phyloP scores from a whole-genome alignment of 352 stramenopile genomes.

The Globisporangium recalcitrans region DNA sequence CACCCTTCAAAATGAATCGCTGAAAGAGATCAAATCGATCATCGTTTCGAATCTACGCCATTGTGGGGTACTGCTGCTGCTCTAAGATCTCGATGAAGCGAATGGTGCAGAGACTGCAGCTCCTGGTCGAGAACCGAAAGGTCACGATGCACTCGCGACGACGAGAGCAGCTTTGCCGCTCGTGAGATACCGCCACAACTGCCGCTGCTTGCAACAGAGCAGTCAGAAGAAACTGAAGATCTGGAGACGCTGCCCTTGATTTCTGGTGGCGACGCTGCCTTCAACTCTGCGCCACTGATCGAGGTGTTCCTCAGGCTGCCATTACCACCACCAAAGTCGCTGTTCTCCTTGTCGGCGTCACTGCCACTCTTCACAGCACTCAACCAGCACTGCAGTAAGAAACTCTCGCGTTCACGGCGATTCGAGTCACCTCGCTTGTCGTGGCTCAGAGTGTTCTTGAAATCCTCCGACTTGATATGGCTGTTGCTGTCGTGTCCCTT shows the following conservation, averaged over 20 bases:
- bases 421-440: neutral
- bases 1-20: too few relatives aligned
- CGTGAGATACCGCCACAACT: too few relatives aligned
- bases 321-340: neutral
- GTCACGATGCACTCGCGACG: constrained; percentile 17
- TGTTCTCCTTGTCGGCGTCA: neutral
- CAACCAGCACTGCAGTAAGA: constrained; percentile 7
- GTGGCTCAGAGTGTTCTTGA: neutral
- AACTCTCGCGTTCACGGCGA: neutral
- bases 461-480: neutral
- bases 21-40: neutral
- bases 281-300: neutral
- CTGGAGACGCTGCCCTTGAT: neutral
- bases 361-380: neutral
- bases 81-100: neutral
- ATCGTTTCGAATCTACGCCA: neutral
- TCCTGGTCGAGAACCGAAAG: constrained; percentile 40
- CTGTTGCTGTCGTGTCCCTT: neutral
- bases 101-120: constrained; percentile 3
- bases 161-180: neutral
- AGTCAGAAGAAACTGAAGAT: neutral
- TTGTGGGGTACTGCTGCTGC: neutral
- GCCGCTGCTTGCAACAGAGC: neutral
- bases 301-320: neutral
- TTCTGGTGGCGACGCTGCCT: neutral